Conservation (phyloP, 768 basidiomycete genomes). For the Pleurotus tuoliensis region DNA sequence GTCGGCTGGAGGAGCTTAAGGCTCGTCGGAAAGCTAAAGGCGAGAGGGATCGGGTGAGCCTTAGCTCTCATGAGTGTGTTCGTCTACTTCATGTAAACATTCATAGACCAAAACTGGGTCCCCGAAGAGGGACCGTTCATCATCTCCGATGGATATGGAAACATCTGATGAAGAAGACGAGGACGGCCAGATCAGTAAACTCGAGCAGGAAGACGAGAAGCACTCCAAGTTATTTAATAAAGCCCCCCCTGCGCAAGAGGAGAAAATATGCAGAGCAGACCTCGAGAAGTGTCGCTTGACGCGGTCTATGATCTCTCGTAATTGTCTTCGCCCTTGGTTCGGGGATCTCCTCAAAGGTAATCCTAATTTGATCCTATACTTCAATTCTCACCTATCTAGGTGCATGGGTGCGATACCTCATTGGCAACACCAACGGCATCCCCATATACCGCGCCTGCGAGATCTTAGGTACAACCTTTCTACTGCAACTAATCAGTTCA, state of each 20-base stretch:
- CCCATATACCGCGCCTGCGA: slow-evolving; percentile 82
- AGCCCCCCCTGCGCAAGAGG: slow-evolving; percentile 38
- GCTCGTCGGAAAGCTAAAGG: slow-evolving; percentile 85
- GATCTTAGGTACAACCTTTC: slow-evolving; percentile 56
- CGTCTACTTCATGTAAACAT: slow-evolving; percentile 11
- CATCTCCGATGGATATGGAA: slow-evolving; percentile 84
- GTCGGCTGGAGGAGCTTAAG: slow-evolving; percentile 81
- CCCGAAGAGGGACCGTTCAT: slow-evolving; percentile 67
- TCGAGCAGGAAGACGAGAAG: slow-evolving; percentile 71
- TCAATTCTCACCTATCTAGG: slow-evolving; percentile 37
- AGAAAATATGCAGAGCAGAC: slow-evolving; percentile 51
- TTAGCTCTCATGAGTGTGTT: not conserved
- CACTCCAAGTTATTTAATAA: slow-evolving; percentile 48
- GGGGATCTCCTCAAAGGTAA: slow-evolving; percentile 76
- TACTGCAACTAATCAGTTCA: not conserved
- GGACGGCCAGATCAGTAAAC: slow-evolving; percentile 73
- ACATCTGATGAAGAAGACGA: slow-evolving; percentile 86
- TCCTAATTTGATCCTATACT: no score
- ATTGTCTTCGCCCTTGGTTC: slow-evolving; percentile 80
- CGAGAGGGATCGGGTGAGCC: slow-evolving; percentile 75
- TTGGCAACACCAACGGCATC: slow-evolving; percentile 56
- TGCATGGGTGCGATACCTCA: slow-evolving; percentile 81
- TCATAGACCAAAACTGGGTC: slow-evolving; percentile 47
- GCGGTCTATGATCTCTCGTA: slow-evolving; percentile 66
- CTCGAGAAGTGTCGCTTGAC: slow-evolving; percentile 61